Evolutionary conservation across 305 asterid genomes (phyloP).

Genomic region (Stenogyne calaminthoides): DNA sequence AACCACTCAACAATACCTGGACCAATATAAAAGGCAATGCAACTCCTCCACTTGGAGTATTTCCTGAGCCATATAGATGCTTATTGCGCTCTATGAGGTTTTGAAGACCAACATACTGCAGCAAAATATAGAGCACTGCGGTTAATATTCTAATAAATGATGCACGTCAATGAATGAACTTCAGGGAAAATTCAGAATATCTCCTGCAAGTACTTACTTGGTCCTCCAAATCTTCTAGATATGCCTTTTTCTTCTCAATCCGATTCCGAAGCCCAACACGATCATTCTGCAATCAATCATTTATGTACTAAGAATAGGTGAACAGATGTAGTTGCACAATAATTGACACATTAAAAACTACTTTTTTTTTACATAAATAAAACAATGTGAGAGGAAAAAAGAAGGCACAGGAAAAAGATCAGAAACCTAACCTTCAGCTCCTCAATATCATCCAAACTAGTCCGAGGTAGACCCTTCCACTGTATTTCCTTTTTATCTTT

Average conservation of each 20-base stretch:
- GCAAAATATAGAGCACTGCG: constrained; percentile 19
- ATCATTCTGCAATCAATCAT: constrained; percentile 62
- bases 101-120: constrained; percentile 84
- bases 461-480: constrained; percentile 95
- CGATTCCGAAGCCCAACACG: constrained; percentile 68
- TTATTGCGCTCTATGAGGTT: constrained; percentile 83
- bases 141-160: not conserved
- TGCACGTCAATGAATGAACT: constrained; percentile 19
- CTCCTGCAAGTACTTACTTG: constrained; percentile 53
- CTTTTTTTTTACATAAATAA: constrained; percentile 9
- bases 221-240: constrained; percentile 89
- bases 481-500: constrained; percentile 97
- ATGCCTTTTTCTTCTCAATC: constrained; percentile 86
- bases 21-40: constrained; percentile 96
- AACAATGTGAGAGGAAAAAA: constrained; percentile 3
- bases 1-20: constrained; percentile 56
- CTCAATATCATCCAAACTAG: constrained; percentile 83
- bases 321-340: not conserved
- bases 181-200: constrained; percentile 5
- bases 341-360: constrained; percentile 12
- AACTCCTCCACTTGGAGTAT: constrained; percentile 94
- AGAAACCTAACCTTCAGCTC: constrained; percentile 72
- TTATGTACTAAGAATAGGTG: constrained; percentile 15
- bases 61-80: constrained; percentile 78
- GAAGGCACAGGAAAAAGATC: constrained; percentile 7